Evolutionary conservation across 306 rosid species (phyloP).

Genomic region (Geum urbanum): DNA sequence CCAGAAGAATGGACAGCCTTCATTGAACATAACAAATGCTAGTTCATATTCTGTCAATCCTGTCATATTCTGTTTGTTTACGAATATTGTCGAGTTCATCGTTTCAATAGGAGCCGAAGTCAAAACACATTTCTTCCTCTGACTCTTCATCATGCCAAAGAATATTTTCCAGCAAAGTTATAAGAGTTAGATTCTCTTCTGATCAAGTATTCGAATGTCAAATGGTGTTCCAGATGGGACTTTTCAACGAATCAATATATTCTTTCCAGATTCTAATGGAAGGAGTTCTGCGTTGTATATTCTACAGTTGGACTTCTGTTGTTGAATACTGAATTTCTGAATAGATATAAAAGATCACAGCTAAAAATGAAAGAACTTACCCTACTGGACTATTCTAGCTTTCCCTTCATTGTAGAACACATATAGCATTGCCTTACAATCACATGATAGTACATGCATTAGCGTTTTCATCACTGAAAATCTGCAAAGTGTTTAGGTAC

Average conservation of each 20-base stretch:
- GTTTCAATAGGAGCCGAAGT: not conserved
- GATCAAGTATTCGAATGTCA: not conserved
- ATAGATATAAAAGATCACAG: not conserved
- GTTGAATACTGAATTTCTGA: no score
- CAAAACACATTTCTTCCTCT: not conserved
- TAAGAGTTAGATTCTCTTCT: not conserved
- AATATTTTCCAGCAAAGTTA: not conserved
- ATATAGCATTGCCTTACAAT: not conserved
- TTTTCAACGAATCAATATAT: not conserved
- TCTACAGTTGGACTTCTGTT: not conserved
- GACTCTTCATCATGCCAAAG: not conserved
- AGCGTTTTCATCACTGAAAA: slow-evolving; percentile 83
- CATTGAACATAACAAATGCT: slow-evolving; percentile 17
- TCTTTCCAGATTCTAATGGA: not conserved
- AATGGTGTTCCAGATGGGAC: not conserved
- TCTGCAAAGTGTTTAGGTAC: slow-evolving; percentile 42
- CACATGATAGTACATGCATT: slow-evolving; percentile 74
- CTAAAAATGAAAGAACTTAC: not conserved
- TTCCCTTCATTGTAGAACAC: not conserved
- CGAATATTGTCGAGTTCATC: slow-evolving; percentile 1
- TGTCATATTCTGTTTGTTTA: not conserved
- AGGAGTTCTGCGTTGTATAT: not conserved
- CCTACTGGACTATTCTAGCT: not conserved
- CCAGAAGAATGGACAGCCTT: slow-evolving; percentile 11
- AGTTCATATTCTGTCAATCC: slow-evolving; percentile 12